Conservation (phyloP, 2,329 filamentous ascomycete species). For the Botrytis squamosa region DNA sequence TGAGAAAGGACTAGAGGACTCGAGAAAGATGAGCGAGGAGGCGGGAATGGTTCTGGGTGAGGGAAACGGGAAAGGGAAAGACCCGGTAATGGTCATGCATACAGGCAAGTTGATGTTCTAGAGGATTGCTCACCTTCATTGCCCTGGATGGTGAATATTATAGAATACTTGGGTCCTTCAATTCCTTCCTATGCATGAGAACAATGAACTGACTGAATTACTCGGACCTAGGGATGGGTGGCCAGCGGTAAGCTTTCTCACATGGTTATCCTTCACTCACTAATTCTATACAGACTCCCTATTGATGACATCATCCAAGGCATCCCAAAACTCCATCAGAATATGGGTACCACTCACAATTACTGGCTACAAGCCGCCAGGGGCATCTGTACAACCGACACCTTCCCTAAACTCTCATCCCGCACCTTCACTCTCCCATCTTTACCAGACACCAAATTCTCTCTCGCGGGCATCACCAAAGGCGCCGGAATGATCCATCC, state of each 20-base stretch:
- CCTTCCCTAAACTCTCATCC: constrained; percentile 93
- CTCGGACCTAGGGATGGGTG: constrained; percentile 1
- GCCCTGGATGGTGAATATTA: not conserved
- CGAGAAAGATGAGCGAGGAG: not conserved
- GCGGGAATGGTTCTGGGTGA: not conserved
- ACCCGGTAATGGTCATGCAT: constrained; percentile 2
- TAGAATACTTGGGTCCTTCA: not conserved
- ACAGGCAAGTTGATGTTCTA: not conserved
- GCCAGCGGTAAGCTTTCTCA: not conserved
- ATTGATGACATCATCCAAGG: constrained; percentile 8
- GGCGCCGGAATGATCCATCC: constrained; percentile 99
- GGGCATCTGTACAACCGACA: constrained; percentile 97
- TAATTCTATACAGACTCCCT: not conserved
- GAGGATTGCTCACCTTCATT: not conserved
- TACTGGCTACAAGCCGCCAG: constrained; percentile 84
- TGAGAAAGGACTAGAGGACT: not conserved
- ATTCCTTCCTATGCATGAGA: not conserved
- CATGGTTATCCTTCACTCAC: not conserved
- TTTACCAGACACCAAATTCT: constrained; percentile 71
- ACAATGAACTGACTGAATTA: not conserved
- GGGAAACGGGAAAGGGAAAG: not conserved
- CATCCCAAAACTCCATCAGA: not conserved
- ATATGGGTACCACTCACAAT: constrained; percentile 59
- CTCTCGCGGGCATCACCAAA: constrained; percentile 93
- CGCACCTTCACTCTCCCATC: constrained; percentile 81